Evolutionary conservation across 2,329 filamentous ascomycete genomes (phyloP), one percentile per base, ranked within the genome.

Genomic region (Epichloe coenophiala): DNA sequence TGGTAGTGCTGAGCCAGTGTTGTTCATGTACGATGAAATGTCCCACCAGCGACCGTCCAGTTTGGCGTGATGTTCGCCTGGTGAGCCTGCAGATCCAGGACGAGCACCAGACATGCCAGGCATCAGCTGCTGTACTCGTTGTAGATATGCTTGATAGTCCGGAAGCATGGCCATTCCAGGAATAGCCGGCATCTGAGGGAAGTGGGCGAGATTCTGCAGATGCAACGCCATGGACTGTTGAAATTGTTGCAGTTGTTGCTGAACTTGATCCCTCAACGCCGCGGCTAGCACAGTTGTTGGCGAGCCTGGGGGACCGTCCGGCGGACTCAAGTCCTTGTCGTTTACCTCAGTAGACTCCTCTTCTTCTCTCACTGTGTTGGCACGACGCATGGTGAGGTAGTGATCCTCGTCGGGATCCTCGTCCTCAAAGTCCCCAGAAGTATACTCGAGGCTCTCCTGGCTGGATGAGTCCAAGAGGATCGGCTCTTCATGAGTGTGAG

Each of bases 211-310:
- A 48, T 83, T 84, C 47, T 83, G 83, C 58, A 87, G 72, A 44
- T 81, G 76, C 63, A 81, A 70, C 37, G 78, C 74, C 70, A 88
- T 76, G 44, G 75, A 80, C 61, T 88, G 82, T 61, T 89, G 87
- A 59, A 90, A 75, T 52, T 89, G 82, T 51, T 90, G 83, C 45
- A 90, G 74, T 60, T 89, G 86, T 17, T 82, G 76, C 27, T 82
- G 75, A 19, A 91, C 67, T 52, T 90, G 84, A 50, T 89, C 84
- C 59, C 83, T 81, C 68, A 88, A 77, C 13, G 83, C 84, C 46
- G 80, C 73, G 60, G 88, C 77, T 45, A 84, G 77, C 4, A 80
- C 77, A 3, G 75, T 74, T 4, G 76, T 73, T 2, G 81, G 78
- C 2, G 80, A 78, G 17, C 74, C 73, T 39, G 68, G 63, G 15